Evolutionary conservation across 345 rosid species (phyloP).

Genomic region (Raphanus raphanistrum): DNA sequence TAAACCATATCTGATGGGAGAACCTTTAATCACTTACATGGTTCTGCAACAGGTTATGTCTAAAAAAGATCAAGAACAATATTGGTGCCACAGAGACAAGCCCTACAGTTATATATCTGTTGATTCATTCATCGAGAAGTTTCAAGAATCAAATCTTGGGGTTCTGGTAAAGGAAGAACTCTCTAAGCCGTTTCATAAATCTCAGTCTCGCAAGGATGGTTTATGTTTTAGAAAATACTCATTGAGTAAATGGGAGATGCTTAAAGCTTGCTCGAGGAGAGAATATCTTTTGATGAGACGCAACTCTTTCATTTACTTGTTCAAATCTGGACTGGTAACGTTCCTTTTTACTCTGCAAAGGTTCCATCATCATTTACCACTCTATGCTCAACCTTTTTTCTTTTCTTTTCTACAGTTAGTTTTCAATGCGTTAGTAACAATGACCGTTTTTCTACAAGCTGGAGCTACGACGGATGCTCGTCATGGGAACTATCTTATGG

Average conservation of each 20-base stretch:
- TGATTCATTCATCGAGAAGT: constrained; percentile 42
- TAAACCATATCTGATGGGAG: background rate
- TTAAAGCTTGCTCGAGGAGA: constrained; percentile 53
- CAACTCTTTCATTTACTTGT: constrained; percentile 45
- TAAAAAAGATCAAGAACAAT: constrained; percentile 56
- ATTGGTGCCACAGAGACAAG: constrained; percentile 41
- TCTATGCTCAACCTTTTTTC: background rate
- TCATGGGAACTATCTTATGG: constrained; percentile 48
- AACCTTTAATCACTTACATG: background rate
- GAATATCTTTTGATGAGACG: constrained; percentile 53
- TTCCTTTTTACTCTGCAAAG: background rate
- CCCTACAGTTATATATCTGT: constrained; percentile 48
- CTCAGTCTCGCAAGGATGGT: constrained; percentile 32
- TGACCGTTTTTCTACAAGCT: constrained; percentile 45
- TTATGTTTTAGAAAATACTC: constrained; percentile 42
- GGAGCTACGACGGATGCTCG: constrained; percentile 33
- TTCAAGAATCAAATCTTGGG: constrained; percentile 41
- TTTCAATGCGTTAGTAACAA: constrained; percentile 37
- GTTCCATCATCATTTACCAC: background rate
- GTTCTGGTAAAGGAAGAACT: constrained; percentile 35
- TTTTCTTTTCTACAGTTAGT: constrained; percentile 32
- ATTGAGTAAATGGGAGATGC: constrained; percentile 44
- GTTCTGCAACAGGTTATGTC: constrained; percentile 46
- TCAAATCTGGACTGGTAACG: constrained; percentile 41
- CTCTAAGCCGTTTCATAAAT: constrained; percentile 36